Conservation (phyloP, 2,329 filamentous ascomycete species). For the Apiospora koreana region DNA sequence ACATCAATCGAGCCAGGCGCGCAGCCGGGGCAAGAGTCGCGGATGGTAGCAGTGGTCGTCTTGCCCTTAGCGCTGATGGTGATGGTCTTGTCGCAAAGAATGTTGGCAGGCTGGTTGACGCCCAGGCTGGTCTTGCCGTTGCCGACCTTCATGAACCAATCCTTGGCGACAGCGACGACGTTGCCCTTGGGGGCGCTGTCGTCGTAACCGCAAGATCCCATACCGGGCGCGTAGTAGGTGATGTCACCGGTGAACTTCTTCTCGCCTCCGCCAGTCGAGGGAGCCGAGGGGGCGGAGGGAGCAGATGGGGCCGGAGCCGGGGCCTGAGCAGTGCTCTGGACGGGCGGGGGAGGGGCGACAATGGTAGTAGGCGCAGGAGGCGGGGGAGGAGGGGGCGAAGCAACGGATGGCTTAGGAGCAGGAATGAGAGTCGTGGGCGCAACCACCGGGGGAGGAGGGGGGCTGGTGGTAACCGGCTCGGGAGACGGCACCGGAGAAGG, state of each 20-base stretch:
- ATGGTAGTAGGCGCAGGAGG: slow-evolving; percentile 2
- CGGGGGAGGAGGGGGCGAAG: background rate
- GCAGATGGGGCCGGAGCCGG: slow-evolving; percentile 17
- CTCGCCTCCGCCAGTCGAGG: slow-evolving; percentile 26
- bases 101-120: slow-evolving; percentile 48
- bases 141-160: slow-evolving; percentile 53
- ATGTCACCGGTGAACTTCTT: slow-evolving; percentile 57
- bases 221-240: slow-evolving; percentile 72
- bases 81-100: slow-evolving; percentile 69
- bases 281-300: slow-evolving; percentile 24
- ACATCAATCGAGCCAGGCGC: slow-evolving; percentile 57
- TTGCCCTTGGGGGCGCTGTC: slow-evolving; percentile 59
- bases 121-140: slow-evolving; percentile 58
- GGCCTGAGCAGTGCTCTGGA: background rate
- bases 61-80: slow-evolving; percentile 61
- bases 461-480: slow-evolving; percentile 16
- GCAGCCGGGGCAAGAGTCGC: slow-evolving; percentile 79
- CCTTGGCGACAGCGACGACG: slow-evolving; percentile 69
- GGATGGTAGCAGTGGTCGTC: slow-evolving; percentile 58
- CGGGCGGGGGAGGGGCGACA: background rate
- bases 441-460: slow-evolving; percentile 18
- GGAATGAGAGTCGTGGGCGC: slow-evolving; percentile 18
- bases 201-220: slow-evolving; percentile 68
- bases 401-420: slow-evolving; percentile 8
- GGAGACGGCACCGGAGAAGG: slow-evolving; percentile 6